phyloP scores from a whole-genome alignment of 495 filamentous ascomycete genomes.

The Penicillium maclennaniae region DNA sequence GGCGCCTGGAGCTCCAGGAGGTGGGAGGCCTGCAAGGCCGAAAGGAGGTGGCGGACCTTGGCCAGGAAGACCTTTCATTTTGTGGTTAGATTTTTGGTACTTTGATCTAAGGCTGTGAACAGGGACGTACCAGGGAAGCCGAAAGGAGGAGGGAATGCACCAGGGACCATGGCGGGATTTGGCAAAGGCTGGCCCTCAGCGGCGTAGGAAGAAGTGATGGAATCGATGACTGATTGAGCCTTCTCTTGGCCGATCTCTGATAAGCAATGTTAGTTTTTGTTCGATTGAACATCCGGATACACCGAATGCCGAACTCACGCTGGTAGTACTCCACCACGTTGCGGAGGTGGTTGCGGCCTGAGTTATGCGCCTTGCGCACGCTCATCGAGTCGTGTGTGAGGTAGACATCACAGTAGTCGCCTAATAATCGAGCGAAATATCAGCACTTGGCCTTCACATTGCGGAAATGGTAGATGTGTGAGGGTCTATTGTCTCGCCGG shows the following conservation, averaged over 20 bases:
- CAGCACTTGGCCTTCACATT: background rate
- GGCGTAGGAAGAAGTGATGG: slow-evolving; percentile 90
- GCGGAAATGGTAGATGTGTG: background rate
- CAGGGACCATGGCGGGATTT: slow-evolving; percentile 72
- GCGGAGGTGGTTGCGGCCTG: slow-evolving; percentile 89
- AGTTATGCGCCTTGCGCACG: slow-evolving; percentile 97
- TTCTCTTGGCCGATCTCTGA: slow-evolving; percentile 97
- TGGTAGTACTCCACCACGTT: slow-evolving; percentile 99
- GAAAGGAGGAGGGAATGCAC: slow-evolving; percentile 48
- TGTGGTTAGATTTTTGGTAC: slow-evolving; percentile 10
- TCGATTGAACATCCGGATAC: background rate
- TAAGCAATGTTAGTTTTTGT: slow-evolving; percentile 1
- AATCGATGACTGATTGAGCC: slow-evolving; percentile 96
- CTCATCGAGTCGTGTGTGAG: slow-evolving; percentile 99
- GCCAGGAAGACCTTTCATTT: slow-evolving; percentile 39
- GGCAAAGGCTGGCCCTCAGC: slow-evolving; percentile 83
- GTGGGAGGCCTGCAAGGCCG: slow-evolving; percentile 52
- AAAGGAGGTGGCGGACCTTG: slow-evolving; percentile 55
- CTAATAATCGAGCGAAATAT: slow-evolving; percentile 43
- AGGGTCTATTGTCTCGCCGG: slow-evolving; percentile 4
- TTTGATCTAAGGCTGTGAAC: background rate
- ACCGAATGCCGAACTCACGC: slow-evolving; percentile 50
- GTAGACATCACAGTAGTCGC: slow-evolving; percentile 99
- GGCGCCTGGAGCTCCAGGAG: slow-evolving; percentile 39
- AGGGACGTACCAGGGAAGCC: slow-evolving; percentile 53